Evolutionary conservation across 495 filamentous ascomycete genomes (phyloP).

Genomic region (Trypethelium eluteriae): DNA sequence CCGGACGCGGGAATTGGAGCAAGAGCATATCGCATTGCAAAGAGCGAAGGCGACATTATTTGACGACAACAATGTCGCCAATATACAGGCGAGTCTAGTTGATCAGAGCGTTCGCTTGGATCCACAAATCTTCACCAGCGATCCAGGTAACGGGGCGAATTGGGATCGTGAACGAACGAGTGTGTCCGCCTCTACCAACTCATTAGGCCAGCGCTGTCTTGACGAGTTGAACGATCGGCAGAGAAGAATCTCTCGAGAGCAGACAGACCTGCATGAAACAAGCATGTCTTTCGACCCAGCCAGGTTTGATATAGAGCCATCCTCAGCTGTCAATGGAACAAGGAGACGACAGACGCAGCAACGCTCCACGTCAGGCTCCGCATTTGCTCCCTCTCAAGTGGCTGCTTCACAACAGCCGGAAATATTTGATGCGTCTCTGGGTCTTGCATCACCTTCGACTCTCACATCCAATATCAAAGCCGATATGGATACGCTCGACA

Average conservation of each 20-base stretch:
- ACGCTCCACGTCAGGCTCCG: not conserved
- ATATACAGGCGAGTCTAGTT: not conserved
- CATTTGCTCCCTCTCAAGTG: not conserved
- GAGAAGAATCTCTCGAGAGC: not conserved
- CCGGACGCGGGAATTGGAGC: slow-evolving; percentile 41
- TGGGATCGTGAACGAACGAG: not conserved
- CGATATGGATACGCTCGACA: not conserved
- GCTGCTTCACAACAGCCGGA: not conserved
- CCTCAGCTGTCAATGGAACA: not conserved
- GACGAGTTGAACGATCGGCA: not conserved
- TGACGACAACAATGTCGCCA: not conserved
- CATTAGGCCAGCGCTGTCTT: not conserved
- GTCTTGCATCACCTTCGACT: not conserved
- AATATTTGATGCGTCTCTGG: not conserved
- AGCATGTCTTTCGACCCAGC: not conserved
- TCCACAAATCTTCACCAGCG: not conserved
- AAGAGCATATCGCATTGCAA: slow-evolving; percentile 17
- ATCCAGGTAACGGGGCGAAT: not conserved
- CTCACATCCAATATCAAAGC: not conserved
- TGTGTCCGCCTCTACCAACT: not conserved
- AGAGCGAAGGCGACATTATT: not conserved
- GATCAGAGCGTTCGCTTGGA: not conserved
- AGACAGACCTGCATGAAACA: not conserved
- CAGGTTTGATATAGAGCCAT: not conserved
- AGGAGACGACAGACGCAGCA: not conserved